Conservation (phyloP, 2,329 filamentous ascomycete genomes). For the Arthrobotrys entomopaga region DNA sequence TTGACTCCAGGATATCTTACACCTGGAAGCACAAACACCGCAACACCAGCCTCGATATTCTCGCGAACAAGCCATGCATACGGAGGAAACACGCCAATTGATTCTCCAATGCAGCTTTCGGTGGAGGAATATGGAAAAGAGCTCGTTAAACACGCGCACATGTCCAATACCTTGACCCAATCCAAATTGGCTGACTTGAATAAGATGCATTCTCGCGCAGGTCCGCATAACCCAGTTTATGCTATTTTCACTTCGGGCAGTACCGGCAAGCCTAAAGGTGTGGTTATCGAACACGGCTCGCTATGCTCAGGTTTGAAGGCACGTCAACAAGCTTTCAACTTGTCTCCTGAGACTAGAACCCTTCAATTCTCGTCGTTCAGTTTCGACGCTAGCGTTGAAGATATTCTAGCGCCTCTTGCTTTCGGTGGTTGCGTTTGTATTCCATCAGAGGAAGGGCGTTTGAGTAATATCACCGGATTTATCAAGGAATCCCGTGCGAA, state of each 20-base stretch:
- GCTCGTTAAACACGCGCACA: constrained; percentile 8
- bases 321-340: constrained; percentile 57
- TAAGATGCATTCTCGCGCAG: constrained; percentile 12
- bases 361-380: constrained; percentile 64
- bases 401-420: constrained; percentile 62
- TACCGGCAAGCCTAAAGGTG: constrained; percentile 60
- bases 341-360: constrained; percentile 56
- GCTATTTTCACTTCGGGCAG: constrained; percentile 61
- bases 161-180: neutral
- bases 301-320: constrained; percentile 59
- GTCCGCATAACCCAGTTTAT: constrained; percentile 60
- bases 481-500: constrained; percentile 61
- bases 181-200: neutral
- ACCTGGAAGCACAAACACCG: constrained; percentile 7
- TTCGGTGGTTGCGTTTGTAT: constrained; percentile 66
- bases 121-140: constrained; percentile 11
- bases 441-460: constrained; percentile 64
- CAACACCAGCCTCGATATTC: constrained; percentile 5
- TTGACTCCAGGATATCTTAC: neutral
- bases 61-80: constrained; percentile 8
- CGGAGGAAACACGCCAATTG: constrained; percentile 16
- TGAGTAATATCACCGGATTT: constrained; percentile 63
- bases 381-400: constrained; percentile 64
- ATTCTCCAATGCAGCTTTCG: constrained; percentile 5
- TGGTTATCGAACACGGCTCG: constrained; percentile 62